Evolutionary conservation across 257 asterid genomes (phyloP).

Genomic region (Handroanthus guayacan): DNA sequence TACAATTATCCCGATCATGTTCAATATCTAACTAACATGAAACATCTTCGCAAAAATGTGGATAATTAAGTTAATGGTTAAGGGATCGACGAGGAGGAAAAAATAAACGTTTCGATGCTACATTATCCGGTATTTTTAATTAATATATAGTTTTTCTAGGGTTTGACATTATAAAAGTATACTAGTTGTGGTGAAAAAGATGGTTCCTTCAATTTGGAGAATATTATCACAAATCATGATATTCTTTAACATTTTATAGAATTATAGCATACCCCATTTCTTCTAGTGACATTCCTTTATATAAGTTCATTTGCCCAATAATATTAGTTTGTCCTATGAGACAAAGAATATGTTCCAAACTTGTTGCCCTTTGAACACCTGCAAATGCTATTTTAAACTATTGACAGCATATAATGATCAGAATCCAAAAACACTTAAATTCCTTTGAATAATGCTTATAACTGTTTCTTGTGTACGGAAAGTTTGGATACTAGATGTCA

Average conservation of each 20-base stretch:
- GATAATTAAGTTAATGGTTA: no score
- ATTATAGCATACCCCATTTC: constrained; percentile 20
- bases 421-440: constrained; percentile 4
- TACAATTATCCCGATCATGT: no score
- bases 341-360: constrained; percentile 48
- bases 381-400: constrained; percentile 38
- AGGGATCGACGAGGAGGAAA: no score
- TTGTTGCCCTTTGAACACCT: constrained; percentile 41
- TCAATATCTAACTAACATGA: no score
- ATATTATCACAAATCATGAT: constrained; percentile 26
- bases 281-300: constrained; percentile 26
- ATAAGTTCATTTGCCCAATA: constrained; percentile 31
- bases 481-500: constrained; percentile 36
- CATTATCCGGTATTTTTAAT: constrained; percentile 20
- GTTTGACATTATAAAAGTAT: constrained; percentile 38
- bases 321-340: constrained; percentile 19
- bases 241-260: constrained; percentile 23
- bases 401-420: constrained; percentile 11
- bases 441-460: no score
- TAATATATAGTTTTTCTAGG: not conserved
- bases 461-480: constrained; percentile 28
- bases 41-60: no score
- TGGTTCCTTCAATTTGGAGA: constrained; percentile 25
- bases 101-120: not conserved
- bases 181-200: constrained; percentile 12